Base-by-base conservation (phyloP, 176 grass and related monocot genomes). In the Oryza coarctata region DNA sequence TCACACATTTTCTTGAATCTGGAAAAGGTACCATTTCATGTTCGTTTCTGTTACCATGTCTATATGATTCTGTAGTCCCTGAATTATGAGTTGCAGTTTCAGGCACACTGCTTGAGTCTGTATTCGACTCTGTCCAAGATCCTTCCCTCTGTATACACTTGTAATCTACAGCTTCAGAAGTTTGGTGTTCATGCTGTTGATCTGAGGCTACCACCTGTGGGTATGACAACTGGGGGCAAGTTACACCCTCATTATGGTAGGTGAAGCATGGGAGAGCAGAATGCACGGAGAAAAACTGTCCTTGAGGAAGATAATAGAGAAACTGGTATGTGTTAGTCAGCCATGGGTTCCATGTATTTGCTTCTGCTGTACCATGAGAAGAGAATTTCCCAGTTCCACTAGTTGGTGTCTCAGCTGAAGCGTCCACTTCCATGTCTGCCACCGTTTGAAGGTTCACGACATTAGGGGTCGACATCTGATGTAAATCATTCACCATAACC, bases 271-370 rank as follows among this genome's bases (percentile, higher is more conserved):
- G 86, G 30, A 66, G 67, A 70, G 38, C 36, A 26, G 76, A 38
- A 52, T 70, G 65, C 44, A 73, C 10, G 9, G 65, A 34, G 63
- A 86, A 67, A 41, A 86, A 80, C 22, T 82, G 77, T 7, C 79
- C 83, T 3, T 43, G 71, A 65, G 88, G 73, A 65, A 87, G 89
- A 71, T 83, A 88, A 41, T 88, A 86, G 40, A 93, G 71, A 50
- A 88, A 89, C 27, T 91, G 92, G 3, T 65, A 78, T 20, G 79
- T n/a, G 62, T 79, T 27, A 0, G 31, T 29, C 70, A 71, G 45
- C 81, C 73, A 93, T 1, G 83, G 76, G 77, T 28, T 90, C 85
- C 83, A 79, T 75, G 66, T 27, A 25, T 27, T 82, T 67, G 18
- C 68, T 58, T 60, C 82, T 69, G 35, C 61, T 61, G 80, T 39